A percentile compares a stretch with the other conserved stretches of the same genome.
These are phyloP conservation scores for Zizania latifolia DNA, from an alignment of 176 grass and related monocot genomes.

Conservation along the genomic window DNA sequence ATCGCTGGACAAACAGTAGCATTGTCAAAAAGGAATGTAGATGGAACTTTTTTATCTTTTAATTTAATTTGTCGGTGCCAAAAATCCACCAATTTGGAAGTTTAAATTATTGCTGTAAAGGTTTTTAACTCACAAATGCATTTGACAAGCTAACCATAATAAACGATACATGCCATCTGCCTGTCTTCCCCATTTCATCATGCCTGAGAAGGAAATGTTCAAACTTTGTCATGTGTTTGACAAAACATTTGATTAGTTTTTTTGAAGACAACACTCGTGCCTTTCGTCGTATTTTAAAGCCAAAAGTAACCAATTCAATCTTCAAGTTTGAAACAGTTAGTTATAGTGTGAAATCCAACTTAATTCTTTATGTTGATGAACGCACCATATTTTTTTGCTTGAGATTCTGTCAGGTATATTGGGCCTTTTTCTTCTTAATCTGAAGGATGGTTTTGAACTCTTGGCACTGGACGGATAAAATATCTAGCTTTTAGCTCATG, in stretches of 20 bases:
- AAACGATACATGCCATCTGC: neutral
- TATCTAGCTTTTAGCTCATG: neutral
- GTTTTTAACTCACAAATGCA: neutral
- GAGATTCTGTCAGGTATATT: neutral
- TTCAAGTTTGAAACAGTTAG: neutral
- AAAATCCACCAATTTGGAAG: slow-evolving; percentile 26
- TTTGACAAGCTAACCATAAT: neutral
- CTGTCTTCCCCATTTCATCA: neutral
- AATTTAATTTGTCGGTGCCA: neutral
- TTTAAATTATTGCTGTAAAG: slow-evolving; percentile 22
- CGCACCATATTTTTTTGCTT: neutral
- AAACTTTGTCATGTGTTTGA: neutral
- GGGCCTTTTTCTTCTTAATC: neutral
- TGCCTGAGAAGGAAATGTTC: neutral
- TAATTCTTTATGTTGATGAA: neutral
- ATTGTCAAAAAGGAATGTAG: slow-evolving; percentile 41
- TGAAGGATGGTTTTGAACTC: neutral
- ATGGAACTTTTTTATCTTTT: neutral
- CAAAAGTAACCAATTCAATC: neutral
- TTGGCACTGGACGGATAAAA: neutral
- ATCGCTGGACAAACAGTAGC: neutral
- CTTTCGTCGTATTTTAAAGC: neutral
- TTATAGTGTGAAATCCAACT: neutral
- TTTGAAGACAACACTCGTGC: neutral
- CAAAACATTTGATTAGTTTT: neutral